These are phyloP conservation scores for Coccomyxa sp. DNA, from an alignment of 139 green algal genomes.

Conservation along the genomic window DNA sequence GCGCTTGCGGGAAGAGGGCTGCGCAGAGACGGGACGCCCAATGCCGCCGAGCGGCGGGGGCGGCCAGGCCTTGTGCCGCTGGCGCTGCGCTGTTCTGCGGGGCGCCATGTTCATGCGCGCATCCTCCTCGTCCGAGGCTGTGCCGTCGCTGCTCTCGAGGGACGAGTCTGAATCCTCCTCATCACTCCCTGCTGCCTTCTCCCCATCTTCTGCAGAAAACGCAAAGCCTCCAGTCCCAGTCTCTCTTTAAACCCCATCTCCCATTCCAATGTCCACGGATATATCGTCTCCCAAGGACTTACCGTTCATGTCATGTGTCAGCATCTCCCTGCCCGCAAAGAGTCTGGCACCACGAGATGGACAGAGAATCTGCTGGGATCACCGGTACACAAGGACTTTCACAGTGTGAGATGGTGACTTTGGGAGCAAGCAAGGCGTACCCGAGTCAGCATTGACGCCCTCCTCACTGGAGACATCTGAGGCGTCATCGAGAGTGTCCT, in stretches of 20 bases:
- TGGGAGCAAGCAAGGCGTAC: too few relatives aligned
- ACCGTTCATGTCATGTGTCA: too few relatives aligned
- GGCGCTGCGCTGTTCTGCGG: not conserved
- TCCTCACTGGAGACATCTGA: conserved; percentile 13
- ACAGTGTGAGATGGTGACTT: too few relatives aligned
- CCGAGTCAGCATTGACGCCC: not conserved
- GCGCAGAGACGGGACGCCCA: not conserved
- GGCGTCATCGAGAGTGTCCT: not conserved
- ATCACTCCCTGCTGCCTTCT: not conserved
- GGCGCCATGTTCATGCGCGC: too few relatives aligned
- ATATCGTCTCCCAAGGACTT: too few relatives aligned
- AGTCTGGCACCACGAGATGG: too few relatives aligned
- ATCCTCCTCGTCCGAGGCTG: not conserved
- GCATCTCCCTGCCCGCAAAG: too few relatives aligned
- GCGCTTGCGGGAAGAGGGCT: not conserved
- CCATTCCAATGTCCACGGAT: too few relatives aligned
- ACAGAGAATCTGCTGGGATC: too few relatives aligned
- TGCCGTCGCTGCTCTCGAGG: not conserved
- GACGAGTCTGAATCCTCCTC: not conserved
- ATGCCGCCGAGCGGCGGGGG: not conserved
- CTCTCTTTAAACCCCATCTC: too few relatives aligned
- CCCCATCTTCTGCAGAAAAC: not conserved
- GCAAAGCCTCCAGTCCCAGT: too few relatives aligned
- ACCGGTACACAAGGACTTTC: too few relatives aligned
- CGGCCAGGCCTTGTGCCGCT: not conserved